A percentile compares a stretch with the other conserved stretches of the same genome.
Conservation (phyloP, 2,329 filamentous ascomycete species). For the Aspergillus ustus region DNA sequence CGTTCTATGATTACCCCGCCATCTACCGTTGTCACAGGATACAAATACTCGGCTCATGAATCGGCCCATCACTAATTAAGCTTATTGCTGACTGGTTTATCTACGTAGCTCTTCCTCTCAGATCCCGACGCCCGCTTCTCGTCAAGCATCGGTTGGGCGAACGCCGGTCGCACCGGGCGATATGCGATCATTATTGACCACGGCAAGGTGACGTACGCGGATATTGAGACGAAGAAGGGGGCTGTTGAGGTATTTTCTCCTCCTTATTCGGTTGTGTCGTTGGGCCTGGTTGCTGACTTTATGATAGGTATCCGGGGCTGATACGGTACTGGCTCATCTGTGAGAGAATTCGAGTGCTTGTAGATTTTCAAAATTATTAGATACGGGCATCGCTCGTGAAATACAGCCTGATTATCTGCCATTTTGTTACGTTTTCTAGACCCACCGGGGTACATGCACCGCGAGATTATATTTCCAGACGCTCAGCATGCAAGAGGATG, state of each 20-base stretch:
- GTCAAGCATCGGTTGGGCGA: constrained; percentile 75
- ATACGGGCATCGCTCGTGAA: not conserved
- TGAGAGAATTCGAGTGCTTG: constrained; percentile 14
- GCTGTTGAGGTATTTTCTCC: constrained; percentile 35
- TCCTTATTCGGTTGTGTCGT: not conserved
- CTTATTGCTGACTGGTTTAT: not conserved
- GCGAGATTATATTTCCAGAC: not conserved
- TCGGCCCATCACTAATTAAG: not conserved
- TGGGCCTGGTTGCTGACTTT: not conserved
- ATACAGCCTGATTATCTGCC: not conserved
- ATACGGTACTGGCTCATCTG: constrained; percentile 40
- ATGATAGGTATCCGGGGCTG: constrained; percentile 36
- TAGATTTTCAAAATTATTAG: not conserved
- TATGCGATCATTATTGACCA: constrained; percentile 82
- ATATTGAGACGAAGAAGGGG: constrained; percentile 63
- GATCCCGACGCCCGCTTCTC: constrained; percentile 74
- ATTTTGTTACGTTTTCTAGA: not conserved
- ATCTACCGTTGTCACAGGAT: not conserved
- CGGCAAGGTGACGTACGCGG: constrained; percentile 79
- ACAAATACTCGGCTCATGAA: not conserved
- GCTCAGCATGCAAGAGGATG: too few species aligned
- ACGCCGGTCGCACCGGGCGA: constrained; percentile 68
- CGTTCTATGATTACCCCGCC: constrained; percentile 26
- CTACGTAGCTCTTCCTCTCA: constrained; percentile 68
- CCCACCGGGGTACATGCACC: not conserved